These are phyloP conservation scores for Strobilomyces dryophilus DNA, from an alignment of 768 basidiomycete species.

Conservation along the genomic window DNA sequence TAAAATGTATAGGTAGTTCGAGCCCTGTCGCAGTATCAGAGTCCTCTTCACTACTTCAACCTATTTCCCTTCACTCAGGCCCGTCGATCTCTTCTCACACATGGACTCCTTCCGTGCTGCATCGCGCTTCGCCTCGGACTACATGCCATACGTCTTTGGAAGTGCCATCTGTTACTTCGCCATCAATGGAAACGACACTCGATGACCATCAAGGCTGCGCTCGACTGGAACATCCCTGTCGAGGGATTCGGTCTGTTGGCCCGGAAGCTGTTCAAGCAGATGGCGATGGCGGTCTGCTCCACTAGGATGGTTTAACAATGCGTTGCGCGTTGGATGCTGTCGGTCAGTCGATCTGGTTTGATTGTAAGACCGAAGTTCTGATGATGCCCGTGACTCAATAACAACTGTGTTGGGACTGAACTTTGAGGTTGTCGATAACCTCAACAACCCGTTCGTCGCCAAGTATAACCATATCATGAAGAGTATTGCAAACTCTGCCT, in stretches of 20 bases:
- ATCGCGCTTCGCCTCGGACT: neutral
- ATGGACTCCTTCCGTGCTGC: neutral
- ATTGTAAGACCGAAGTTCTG: neutral
- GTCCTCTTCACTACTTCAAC: neutral
- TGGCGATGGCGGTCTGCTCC: conserved; percentile 1
- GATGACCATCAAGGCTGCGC: neutral
- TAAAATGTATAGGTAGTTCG: no score
- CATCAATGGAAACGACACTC: neutral
- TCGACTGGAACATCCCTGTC: neutral
- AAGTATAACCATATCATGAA: neutral
- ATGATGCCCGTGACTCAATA: neutral
- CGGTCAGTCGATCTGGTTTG: neutral
- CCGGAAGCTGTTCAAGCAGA: conserved; percentile 1
- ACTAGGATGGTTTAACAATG: neutral
- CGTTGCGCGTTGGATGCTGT: neutral
- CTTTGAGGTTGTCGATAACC: neutral
- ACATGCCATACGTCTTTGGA: neutral
- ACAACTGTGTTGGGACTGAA: neutral
- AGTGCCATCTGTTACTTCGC: neutral
- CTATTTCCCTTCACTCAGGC: neutral
- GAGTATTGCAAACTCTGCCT: neutral
- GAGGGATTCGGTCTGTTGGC: neutral
- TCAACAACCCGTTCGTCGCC: neutral
- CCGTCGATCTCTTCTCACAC: neutral
- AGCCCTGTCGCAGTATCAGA: neutral